phyloP scores from a whole-genome alignment of 345 rosid genomes.

The Euphorbia pulcherrima region DNA sequence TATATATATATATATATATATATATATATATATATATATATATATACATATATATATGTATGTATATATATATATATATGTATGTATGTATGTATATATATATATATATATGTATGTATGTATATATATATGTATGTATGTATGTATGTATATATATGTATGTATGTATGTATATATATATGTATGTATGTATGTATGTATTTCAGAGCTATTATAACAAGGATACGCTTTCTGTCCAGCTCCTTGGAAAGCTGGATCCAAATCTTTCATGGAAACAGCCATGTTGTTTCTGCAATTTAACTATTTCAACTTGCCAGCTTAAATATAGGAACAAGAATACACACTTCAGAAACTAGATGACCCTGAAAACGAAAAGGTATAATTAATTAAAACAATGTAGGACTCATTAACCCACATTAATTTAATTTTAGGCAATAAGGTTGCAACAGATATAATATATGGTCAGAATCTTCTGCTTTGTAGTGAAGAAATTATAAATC shows the following conservation, averaged over 20 bases:
- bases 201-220: slow-evolving; percentile 7
- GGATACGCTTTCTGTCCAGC: slow-evolving; percentile 99
- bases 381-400: slow-evolving; percentile 15
- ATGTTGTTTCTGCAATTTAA: slow-evolving; percentile 42
- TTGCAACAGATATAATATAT: not conserved
- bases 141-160: too few species aligned
- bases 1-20: too few species aligned
- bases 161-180: too few species aligned
- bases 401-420: slow-evolving; percentile 11
- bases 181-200: too few species aligned
- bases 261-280: slow-evolving; percentile 97
- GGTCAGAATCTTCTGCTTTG: slow-evolving; percentile 5
- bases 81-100: too few species aligned
- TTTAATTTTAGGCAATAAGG: slow-evolving; percentile 8
- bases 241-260: slow-evolving; percentile 96
- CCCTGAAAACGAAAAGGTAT: slow-evolving; percentile 30
- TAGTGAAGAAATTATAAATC: not conserved
- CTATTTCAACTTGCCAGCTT: slow-evolving; percentile 30
- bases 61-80: too few species aligned
- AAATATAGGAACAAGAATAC: slow-evolving; percentile 20
- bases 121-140: too few species aligned
- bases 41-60: too few species aligned
- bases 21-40: too few species aligned
- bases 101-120: too few species aligned
- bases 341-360: slow-evolving; percentile 11